Evolutionary conservation across 495 filamentous ascomycete genomes (phyloP).

Genomic region (Penicillium bovifimosum): DNA sequence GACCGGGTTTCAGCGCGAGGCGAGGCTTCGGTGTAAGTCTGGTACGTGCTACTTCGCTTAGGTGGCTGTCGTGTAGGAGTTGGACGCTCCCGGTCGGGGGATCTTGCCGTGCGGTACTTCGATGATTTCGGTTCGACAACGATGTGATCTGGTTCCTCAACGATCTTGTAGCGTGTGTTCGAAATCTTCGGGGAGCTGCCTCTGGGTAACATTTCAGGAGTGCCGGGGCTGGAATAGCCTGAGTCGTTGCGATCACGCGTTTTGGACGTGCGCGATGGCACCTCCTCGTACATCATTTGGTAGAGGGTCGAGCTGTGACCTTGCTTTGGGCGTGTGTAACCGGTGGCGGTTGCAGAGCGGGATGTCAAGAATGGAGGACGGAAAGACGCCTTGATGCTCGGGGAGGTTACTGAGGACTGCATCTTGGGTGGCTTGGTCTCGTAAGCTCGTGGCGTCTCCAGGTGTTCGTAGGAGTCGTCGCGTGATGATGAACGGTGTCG

Average conservation of each 20-base stretch:
- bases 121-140: constrained; percentile 31
- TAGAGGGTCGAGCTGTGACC: constrained; percentile 8
- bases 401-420: constrained; percentile 28
- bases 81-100: constrained; percentile 20
- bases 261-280: constrained; percentile 32
- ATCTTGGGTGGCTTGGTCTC: constrained; percentile 28
- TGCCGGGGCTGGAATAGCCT: constrained; percentile 42
- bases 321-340: constrained; percentile 26
- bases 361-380: constrained; percentile 25
- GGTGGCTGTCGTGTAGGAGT: constrained; percentile 6
- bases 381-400: constrained; percentile 18
- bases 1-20: constrained; percentile 17
- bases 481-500: constrained; percentile 28
- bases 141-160: constrained; percentile 22
- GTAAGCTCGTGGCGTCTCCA: constrained; percentile 24
- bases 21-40: constrained; percentile 4
- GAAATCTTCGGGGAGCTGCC: constrained; percentile 27
- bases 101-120: constrained; percentile 15
- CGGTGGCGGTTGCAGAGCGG: constrained; percentile 30
- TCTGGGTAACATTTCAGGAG: constrained; percentile 31
- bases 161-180: constrained; percentile 30
- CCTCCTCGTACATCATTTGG: constrained; percentile 19
- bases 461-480: constrained; percentile 32
- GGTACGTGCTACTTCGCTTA: constrained; percentile 17
- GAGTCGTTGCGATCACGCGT: constrained; percentile 39